Evolutionary conservation across 768 basidiomycete genomes (phyloP).

Genomic region (Rhizopogon vesiculosus): DNA sequence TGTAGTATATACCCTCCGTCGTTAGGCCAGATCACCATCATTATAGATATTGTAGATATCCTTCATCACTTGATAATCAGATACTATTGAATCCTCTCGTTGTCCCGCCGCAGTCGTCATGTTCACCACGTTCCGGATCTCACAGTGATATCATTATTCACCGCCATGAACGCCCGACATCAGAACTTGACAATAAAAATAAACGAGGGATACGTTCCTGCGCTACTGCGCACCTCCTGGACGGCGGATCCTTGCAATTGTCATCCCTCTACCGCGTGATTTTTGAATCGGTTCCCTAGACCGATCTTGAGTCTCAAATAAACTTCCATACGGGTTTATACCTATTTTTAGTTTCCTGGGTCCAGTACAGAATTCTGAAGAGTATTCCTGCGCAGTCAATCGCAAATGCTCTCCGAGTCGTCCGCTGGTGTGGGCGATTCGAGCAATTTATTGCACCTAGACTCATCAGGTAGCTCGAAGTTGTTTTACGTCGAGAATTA

Average conservation of each 20-base stretch:
- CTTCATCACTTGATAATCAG: neutral
- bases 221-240: neutral
- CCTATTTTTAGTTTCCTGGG: no score
- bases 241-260: neutral
- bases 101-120: no score
- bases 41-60: neutral
- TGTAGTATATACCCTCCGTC: neutral
- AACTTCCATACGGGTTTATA: no score
- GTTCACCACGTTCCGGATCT: no score
- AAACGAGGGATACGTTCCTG: neutral
- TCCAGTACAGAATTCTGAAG: no score
- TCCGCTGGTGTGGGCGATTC: neutral
- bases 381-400: no score
- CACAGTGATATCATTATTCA: neutral
- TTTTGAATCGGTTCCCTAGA: no score
- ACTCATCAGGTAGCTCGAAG: neutral
- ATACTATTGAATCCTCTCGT: neutral
- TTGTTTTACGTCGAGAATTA: neutral
- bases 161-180: neutral
- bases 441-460: neutral
- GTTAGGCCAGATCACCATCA: neutral
- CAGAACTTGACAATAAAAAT: neutral
- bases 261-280: no score
- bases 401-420: no score
- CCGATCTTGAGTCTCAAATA: no score